These are phyloP conservation scores for Mimosa pudica DNA, from an alignment of 306 rosid genomes.

Conservation along the genomic window DNA sequence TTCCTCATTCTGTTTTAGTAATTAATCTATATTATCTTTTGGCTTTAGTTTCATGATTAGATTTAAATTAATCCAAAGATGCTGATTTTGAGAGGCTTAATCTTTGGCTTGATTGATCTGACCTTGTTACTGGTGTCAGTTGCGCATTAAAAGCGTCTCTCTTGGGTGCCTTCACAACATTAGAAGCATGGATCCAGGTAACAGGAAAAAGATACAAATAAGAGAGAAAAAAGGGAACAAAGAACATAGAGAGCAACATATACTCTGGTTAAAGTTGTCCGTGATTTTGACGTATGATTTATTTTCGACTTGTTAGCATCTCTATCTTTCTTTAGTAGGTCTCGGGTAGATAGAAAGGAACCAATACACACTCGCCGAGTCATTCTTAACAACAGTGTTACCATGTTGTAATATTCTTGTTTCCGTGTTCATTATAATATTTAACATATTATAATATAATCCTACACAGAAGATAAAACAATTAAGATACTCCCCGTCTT, in stretches of 20 bases:
- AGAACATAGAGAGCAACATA: neutral
- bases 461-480: too few relatives aligned
- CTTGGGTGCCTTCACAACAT: slow-evolving; percentile 23
- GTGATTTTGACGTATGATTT: slow-evolving; percentile 43
- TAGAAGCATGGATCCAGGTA: slow-evolving; percentile 1
- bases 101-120: slow-evolving; percentile 35
- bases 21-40: slow-evolving; percentile 28
- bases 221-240: neutral
- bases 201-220: neutral
- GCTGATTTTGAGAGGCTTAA: slow-evolving; percentile 35
- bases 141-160: slow-evolving; percentile 34
- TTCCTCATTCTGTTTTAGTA: neutral
- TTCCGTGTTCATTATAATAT: neutral
- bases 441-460: too few relatives aligned
- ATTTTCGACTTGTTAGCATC: slow-evolving; percentile 29
- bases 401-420: neutral
- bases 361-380: slow-evolving; percentile 47
- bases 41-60: neutral
- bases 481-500: too few relatives aligned
- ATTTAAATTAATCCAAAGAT: slow-evolving; percentile 35
- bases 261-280: slow-evolving; percentile 32
- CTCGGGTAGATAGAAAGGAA: slow-evolving; percentile 38
- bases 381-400: slow-evolving; percentile 32
- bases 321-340: slow-evolving; percentile 42
- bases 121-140: slow-evolving; percentile 45